phyloP scores from a whole-genome alignment of 305 asterid species.

The Solanum hybrid region DNA sequence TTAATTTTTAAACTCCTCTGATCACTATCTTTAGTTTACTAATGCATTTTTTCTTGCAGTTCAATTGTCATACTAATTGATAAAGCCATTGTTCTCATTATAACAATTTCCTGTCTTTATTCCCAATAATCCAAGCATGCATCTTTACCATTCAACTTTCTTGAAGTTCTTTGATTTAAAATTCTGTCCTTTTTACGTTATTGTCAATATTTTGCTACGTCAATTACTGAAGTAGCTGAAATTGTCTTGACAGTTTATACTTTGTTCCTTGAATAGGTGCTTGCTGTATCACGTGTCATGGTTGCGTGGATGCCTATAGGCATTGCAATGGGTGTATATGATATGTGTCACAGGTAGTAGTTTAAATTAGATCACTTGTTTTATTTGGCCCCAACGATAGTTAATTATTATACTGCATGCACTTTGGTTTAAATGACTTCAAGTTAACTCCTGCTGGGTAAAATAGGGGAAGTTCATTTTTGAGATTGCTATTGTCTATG shows the following conservation, averaged over 20 bases:
- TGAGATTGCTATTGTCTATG: neutral
- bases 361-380: neutral
- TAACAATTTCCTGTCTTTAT: neutral
- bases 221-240: neutral
- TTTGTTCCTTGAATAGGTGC: conserved; percentile 47
- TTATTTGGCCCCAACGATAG: neutral
- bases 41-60: neutral
- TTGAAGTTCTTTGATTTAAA: neutral
- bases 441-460: neutral
- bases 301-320: conserved; percentile 97
- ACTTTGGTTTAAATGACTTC: neutral
- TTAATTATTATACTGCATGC: neutral
- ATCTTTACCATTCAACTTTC: neutral
- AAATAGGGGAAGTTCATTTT: neutral
- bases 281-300: conserved; percentile 93
- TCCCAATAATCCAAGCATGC: neutral
- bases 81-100: neutral
- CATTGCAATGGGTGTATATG: conserved; percentile 96
- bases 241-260: neutral
- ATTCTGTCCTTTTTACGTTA: neutral
- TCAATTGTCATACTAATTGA: neutral
- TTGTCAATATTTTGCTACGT: neutral
- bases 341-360: conserved; percentile 90
- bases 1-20: neutral
- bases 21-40: neutral